A percentile compares a stretch with the other conserved stretches of the same genome.
phyloP scores from a whole-genome alignment of 2,329 filamentous ascomycete genomes.

The Dendrostoma leiphaemia region DNA sequence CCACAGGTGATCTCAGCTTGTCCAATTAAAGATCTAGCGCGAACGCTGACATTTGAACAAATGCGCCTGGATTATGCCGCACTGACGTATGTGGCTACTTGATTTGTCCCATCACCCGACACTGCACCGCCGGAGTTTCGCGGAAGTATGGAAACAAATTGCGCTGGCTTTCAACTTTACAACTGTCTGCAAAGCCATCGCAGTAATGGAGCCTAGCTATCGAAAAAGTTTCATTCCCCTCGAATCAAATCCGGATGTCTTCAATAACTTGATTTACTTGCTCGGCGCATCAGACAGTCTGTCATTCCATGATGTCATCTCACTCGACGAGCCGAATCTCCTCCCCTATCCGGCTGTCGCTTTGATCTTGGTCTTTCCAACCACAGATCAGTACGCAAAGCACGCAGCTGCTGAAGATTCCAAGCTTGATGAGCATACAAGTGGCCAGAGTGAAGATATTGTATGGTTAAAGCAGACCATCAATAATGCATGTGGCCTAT shows the following conservation, averaged over 20 bases:
- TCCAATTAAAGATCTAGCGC: too few relatives aligned
- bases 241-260: conserved; percentile 60
- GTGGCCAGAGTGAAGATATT: conserved; percentile 56
- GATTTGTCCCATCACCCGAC: too few relatives aligned
- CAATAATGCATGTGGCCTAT: conserved; percentile 68
- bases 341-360: conserved; percentile 66
- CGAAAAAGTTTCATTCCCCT: conserved; percentile 30
- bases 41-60: too few relatives aligned
- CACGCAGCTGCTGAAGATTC: conserved; percentile 39
- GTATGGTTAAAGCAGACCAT: conserved; percentile 76
- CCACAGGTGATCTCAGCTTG: too few relatives aligned
- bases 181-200: too few relatives aligned
- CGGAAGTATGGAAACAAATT: too few relatives aligned
- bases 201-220: neutral
- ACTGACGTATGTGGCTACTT: too few relatives aligned
- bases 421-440: conserved; percentile 17
- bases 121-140: too few relatives aligned
- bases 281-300: conserved; percentile 59
- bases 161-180: too few relatives aligned
- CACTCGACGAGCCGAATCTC: conserved; percentile 65
- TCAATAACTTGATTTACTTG: conserved; percentile 61
- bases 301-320: conserved; percentile 67
- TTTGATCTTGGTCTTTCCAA: conserved; percentile 67
- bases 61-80: too few relatives aligned
- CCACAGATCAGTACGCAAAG: conserved; percentile 58